Base-by-base conservation (phyloP, 768 basidiomycete genomes). In the Panaeolus papilionaceus region DNA sequence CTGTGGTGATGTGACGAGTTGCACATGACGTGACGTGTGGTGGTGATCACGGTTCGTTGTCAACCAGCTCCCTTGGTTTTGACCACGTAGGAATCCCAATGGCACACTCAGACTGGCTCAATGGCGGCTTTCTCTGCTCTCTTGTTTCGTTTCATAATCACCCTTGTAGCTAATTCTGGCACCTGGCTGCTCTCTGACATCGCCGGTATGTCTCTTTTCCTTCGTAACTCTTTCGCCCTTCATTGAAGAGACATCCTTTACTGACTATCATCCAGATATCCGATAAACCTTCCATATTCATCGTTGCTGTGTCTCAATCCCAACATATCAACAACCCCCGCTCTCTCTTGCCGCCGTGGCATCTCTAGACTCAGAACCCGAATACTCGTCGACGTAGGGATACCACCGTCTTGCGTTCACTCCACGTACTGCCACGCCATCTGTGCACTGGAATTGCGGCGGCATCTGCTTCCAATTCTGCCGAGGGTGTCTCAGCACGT, bases 391-490 rank as follows among this genome's bases (percentile, higher is more conserved):
- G 68, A 42, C 7, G 66, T 63, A 9, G 63, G 61, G 66, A 64
- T 39, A 42, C 38, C 49, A 39, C 40, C 26, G 28, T 37, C 38
- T 33, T 39, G 45, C 64, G 38, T 49, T 63, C 65, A 12, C 42
- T 14, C 11, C 33, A 33, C 5, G 33, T 3, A 1, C 33, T 33
- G 42, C 42, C 42, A 44, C 16, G 42, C 18, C 42, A 44, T 14
- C 16, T 2, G 16, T 44, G 5, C 2, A 69, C 14, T 68, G 68
- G 23, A 23, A 23, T 23, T 23, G 23, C 23, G 66, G 0, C 71
- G 73, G 12, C 74, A 72, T 14, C 76, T 77, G 2, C 64, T 77
- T 40, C 76, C 76, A 6, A 68, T 75, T 44, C 73, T 69, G 14
- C 75, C 72, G 11, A 70, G 71, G 61, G 65, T 69, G 23, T 42